Conservation (phyloP, 805 yeast species). For the Teunomyces funiuensis region DNA sequence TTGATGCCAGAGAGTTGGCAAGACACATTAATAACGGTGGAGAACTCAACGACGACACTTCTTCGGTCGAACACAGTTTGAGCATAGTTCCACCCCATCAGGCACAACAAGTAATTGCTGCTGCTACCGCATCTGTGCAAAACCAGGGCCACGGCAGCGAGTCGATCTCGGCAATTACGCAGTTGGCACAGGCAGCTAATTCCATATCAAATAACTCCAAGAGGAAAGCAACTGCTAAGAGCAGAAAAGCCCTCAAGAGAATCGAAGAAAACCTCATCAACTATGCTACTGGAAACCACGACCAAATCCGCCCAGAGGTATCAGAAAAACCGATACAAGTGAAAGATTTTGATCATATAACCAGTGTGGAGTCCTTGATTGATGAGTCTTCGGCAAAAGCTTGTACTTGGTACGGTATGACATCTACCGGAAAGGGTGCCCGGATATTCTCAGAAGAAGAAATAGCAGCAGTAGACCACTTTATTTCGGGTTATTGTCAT, state of each 20-base stretch:
- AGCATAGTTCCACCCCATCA: constrained; percentile 23
- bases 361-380: constrained; percentile 31
- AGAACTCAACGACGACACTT: constrained; percentile 7
- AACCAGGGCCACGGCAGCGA: constrained; percentile 12
- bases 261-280: constrained; percentile 9
- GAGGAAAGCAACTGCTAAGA: constrained; percentile 9
- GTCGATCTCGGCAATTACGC: constrained; percentile 25
- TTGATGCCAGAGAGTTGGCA: constrained; percentile 66
- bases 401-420: constrained; percentile 31
- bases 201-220: constrained; percentile 16
- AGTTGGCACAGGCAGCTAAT: constrained; percentile 30
- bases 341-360: constrained; percentile 24
- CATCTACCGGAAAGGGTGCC: constrained; percentile 26
- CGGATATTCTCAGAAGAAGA: constrained; percentile 63
- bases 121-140: constrained; percentile 26
- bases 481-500: constrained; percentile 66
- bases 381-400: constrained; percentile 38
- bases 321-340: not conserved
- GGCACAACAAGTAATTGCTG: constrained; percentile 30
- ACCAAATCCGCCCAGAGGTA: not conserved
- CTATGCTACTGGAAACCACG: constrained; percentile 3
- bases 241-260: constrained; percentile 7
- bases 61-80: constrained; percentile 9
- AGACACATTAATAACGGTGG: constrained; percentile 24
- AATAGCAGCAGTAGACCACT: constrained; percentile 66